Conservation (phyloP, 495 filamentous ascomycete genomes). For the Diplogelasinospora grovesii region DNA sequence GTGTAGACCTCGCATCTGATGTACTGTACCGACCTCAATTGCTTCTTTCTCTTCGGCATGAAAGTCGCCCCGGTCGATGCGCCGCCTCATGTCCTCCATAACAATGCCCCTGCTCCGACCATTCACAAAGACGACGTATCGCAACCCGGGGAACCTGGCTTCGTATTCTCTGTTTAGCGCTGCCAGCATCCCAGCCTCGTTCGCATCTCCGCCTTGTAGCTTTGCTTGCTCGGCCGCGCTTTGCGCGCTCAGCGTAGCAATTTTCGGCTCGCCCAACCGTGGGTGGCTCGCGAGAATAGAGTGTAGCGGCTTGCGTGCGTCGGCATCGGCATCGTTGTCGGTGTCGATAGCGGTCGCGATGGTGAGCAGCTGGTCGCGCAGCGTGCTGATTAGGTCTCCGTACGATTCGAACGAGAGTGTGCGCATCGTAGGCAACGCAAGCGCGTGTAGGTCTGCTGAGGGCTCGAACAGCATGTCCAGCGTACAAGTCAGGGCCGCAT, state of each 20-base stretch:
- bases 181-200: constrained; percentile 52
- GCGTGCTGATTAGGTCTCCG: constrained; percentile 19
- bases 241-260: constrained; percentile 52
- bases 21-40: constrained; percentile 66
- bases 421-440: constrained; percentile 60
- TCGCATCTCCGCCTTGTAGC: constrained; percentile 39
- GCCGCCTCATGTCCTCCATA: constrained; percentile 74
- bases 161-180: constrained; percentile 78
- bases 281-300: constrained; percentile 83
- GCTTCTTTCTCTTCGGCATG: constrained; percentile 64
- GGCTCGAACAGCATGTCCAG: constrained; percentile 88
- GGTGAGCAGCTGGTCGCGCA: constrained; percentile 53
- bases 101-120: constrained; percentile 65
- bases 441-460: constrained; percentile 62
- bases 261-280: constrained; percentile 71
- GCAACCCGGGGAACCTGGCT: constrained; percentile 68
- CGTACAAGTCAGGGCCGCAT: constrained; percentile 49
- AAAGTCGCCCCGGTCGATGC: constrained; percentile 65
- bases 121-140: constrained; percentile 93
- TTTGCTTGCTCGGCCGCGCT: constrained; percentile 75
- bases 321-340: constrained; percentile 4
- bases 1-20: too few species aligned
- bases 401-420: constrained; percentile 50
- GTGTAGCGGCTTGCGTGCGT: constrained; percentile 28
- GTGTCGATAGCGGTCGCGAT: constrained; percentile 29